Base-by-base conservation (phyloP, 345 rosid species). In the Psidium guajava region DNA sequence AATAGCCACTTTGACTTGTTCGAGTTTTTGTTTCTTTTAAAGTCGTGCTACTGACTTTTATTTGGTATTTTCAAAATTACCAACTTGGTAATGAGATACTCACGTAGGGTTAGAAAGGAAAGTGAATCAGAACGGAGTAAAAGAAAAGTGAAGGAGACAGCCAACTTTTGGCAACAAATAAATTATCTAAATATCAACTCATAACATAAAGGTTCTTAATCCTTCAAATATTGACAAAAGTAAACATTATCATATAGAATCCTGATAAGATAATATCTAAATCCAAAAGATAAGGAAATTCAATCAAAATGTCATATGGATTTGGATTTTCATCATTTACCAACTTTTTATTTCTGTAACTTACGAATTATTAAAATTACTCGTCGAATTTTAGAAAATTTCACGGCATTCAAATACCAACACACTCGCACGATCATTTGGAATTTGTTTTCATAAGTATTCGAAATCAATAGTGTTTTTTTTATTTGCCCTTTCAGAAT, bases 271-370 rank as follows among this genome's bases (percentile, higher is more conserved):
- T 32, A 2, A 5, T 32, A 0, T 11, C 44, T 6, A 28, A 64
- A 64, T 64, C 22, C 32, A 28, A 15, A 64, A 7, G 75, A 36
- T 2, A 8, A 69, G 13, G 14, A 8, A 69, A 64, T 64, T 16
- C 44, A 8, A 32, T 16, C 1, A 16, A 64, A 32, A 32, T 8
- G 6, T 2, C 18, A 36, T 3, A 18, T 69, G 1, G 8, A 69
- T 69, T 0, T 1, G 6, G 6, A 0, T 32, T 69, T 64, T 32
- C 77, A 16, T 69, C 47, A 2, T 12, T 36, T 0, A 5, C 75
- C 75, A 16, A 61, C 3, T 64, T 32, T 4, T 32, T 64, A 64
- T 20, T 28, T 28, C 20, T 0, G 6, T 16, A 1, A 15, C 3
- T 16, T 64, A 15, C 0, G 57, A 54, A 21, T 6, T 20, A 54